Evolutionary conservation across 148 eudicot genomes (phyloP).

Genomic region (Fagopyrum esculentum): DNA sequence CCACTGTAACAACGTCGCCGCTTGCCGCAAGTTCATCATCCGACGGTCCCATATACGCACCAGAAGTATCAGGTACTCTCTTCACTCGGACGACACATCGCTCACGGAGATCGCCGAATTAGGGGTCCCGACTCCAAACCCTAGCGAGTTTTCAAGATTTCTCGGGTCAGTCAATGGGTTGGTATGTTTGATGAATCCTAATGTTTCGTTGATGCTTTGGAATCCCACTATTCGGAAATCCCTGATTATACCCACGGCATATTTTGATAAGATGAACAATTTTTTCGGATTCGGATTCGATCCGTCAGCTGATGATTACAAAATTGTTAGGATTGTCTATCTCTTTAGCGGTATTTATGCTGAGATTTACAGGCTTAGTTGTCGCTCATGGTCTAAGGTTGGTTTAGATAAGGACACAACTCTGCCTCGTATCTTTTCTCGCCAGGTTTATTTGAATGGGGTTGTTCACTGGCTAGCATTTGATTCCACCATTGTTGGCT

Average conservation of each 20-base stretch:
- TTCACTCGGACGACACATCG: neutral
- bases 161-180: constrained; percentile 14
- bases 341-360: neutral
- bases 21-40: neutral
- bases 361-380: constrained; percentile 14
- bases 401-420: neutral
- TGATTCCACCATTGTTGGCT: neutral
- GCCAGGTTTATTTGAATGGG: constrained; percentile 9
- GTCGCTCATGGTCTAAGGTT: neutral
- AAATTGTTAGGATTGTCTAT: constrained; percentile 10
- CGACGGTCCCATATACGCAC: neutral
- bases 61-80: constrained; percentile 7
- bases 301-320: constrained; percentile 7
- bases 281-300: constrained; percentile 9
- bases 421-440: neutral
- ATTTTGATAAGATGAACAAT: too few relatives aligned
- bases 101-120: neutral
- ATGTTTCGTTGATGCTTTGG: constrained; percentile 14
- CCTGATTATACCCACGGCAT: neutral
- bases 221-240: constrained; percentile 17
- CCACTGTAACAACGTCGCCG: neutral
- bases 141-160: neutral
- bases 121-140: neutral
- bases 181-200: constrained; percentile 10
- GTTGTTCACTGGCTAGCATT: constrained; percentile 14